A percentile compares a stretch with the other conserved stretches of the same genome.
Conservation (phyloP, 2,329 filamentous ascomycete genomes). For the Daldinia eschscholtzii region DNA sequence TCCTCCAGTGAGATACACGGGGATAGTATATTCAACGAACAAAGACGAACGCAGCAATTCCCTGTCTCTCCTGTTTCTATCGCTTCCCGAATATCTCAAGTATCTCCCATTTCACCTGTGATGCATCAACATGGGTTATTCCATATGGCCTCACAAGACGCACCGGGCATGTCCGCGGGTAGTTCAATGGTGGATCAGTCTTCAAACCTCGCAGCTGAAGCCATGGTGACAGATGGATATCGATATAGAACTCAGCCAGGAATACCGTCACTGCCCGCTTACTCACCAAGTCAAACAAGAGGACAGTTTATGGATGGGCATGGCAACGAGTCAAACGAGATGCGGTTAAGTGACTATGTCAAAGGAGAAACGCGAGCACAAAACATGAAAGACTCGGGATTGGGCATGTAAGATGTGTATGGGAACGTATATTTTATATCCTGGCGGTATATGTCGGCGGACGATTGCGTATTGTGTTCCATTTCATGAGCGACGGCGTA, state of each 20-base stretch:
- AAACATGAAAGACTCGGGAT: slow-evolving; percentile 45
- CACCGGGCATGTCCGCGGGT: slow-evolving; percentile 32
- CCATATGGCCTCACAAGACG: slow-evolving; percentile 18
- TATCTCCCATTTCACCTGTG: slow-evolving; percentile 44
- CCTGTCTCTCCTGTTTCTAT: slow-evolving; percentile 41
- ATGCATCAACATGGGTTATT: slow-evolving; percentile 28
- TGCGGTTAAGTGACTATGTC: slow-evolving; percentile 55
- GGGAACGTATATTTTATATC: background rate
- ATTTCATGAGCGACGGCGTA: slow-evolving; percentile 39
- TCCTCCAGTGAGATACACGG: slow-evolving; percentile 19
- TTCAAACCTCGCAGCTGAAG: slow-evolving; percentile 47
- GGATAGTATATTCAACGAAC: slow-evolving; percentile 14
- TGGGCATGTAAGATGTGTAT: slow-evolving; percentile 23
- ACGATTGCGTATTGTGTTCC: slow-evolving; percentile 3
- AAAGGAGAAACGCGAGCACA: slow-evolving; percentile 55
- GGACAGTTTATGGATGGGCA: slow-evolving; percentile 53
- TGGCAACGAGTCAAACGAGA: slow-evolving; percentile 53
- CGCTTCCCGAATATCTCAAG: slow-evolving; percentile 38
- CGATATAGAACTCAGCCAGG: slow-evolving; percentile 36
- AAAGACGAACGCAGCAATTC: slow-evolving; percentile 13
- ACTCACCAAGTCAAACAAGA: slow-evolving; percentile 49
- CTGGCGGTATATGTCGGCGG: background rate
- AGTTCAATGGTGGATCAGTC: slow-evolving; percentile 37
- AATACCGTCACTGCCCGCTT: slow-evolving; percentile 51
- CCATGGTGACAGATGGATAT: slow-evolving; percentile 52